Base-by-base conservation (phyloP, 345 rosid species). In the Noccaea caerulescens region DNA sequence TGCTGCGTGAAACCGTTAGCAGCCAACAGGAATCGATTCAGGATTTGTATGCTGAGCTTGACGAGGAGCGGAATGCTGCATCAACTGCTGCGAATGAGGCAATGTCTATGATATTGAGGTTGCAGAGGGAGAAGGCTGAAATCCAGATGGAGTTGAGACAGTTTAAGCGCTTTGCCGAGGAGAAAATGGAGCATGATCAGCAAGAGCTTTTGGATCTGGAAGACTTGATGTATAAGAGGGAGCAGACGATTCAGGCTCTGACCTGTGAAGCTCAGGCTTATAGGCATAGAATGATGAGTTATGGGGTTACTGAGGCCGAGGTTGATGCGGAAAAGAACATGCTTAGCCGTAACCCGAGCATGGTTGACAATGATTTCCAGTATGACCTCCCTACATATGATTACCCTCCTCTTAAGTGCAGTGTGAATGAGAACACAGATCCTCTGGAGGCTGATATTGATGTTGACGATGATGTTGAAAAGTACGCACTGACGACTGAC, bases 101-200 rank as follows among this genome's bases (percentile, higher is more conserved):
- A 2, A 95, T 95, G 99, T 92, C 96, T 6, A 95, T 95, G 99
- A 95, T 95, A 67, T 43, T 92, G 82, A 90, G 87, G 81, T 74
- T 95, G 82, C 98, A 95, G 82, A 89, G 90, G 75, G 98, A 95
- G 78, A 95, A 95, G 81, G 98, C 99, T 0, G 99, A 92, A 72
- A 75, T 85, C 41, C 91, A 88, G 66, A 95, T 95, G 99, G 99
- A 95, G 66, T 76, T 93, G 7, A 77, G 93, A 51, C 99, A 95
- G 73, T 95, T 92, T 69, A 92, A 90, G 82, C 93, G 91, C 1
- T 89, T 86, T 54, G 84, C 84, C 0, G 97, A 92, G 84, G 99
- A 92, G 84, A 95, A 84, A 77, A 88, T 86, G 88, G 89, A 84
- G 14, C 99, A 92, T 81, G 97, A 95, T 52, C 99, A 92, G 78